These are phyloP conservation scores for Pleurotus salmoneostramineus DNA, from an alignment of 768 basidiomycete genomes.

Conservation along the genomic window DNA sequence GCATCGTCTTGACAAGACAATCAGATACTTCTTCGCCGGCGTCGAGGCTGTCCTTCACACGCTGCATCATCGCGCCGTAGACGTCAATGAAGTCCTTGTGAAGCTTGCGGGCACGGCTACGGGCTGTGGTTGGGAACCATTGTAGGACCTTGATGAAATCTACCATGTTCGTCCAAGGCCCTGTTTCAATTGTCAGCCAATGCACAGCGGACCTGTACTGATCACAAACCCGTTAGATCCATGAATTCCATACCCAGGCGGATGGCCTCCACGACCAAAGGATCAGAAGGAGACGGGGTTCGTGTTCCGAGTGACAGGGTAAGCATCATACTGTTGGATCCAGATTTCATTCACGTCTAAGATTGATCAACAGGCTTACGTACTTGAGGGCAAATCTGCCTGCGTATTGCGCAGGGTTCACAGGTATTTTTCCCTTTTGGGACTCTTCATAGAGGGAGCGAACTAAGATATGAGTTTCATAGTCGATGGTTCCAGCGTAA, in stretches of 20 bases:
- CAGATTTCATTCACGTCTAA: too few relatives aligned
- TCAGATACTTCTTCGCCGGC: conserved; percentile 26
- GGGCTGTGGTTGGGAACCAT: conserved; percentile 15
- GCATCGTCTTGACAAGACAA: conserved; percentile 28
- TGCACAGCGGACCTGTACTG: not conserved
- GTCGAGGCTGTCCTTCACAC: conserved; percentile 22
- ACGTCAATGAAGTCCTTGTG: conserved; percentile 22
- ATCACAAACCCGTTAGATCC: conserved; percentile 14
- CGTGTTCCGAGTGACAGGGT: conserved; percentile 18
- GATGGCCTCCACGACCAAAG: conserved; percentile 17
- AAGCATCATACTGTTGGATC: conserved; percentile 19
- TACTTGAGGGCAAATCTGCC: conserved; percentile 19
- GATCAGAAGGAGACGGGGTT: conserved; percentile 13
- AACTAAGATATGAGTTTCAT: conserved; percentile 15
- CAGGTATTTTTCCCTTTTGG: conserved; percentile 9
- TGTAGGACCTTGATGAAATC: conserved; percentile 21
- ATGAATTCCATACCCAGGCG: conserved; percentile 21
- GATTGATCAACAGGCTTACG: conserved; percentile 1
- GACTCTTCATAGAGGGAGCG: conserved; percentile 14
- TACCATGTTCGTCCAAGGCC: conserved; percentile 18
- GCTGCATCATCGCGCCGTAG: conserved; percentile 27
- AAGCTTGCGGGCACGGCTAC: conserved; percentile 14
- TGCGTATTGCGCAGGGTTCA: conserved; percentile 17
- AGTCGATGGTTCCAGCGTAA: conserved; percentile 14
- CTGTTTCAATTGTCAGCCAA: not conserved